These are phyloP conservation scores for Striga asiatica DNA, from an alignment of 257 asterid genomes.

Conservation along the genomic window DNA sequence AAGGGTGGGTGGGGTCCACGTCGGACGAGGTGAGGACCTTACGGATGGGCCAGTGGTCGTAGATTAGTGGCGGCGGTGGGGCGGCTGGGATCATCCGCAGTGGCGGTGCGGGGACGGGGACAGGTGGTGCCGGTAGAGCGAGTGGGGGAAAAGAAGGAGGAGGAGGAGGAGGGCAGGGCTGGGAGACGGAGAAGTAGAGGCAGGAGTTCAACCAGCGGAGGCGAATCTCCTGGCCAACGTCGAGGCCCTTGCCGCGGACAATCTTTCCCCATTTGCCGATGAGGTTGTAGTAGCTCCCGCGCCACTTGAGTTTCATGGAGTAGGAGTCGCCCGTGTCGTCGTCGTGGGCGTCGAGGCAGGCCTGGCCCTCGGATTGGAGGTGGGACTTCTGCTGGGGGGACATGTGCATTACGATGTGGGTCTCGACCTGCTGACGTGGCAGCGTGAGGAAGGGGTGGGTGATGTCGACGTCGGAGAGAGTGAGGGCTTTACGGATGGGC, in stretches of 20 bases:
- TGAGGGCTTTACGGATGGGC: constrained; percentile 48
- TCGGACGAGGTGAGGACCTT: not conserved
- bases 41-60: too few relatives aligned
- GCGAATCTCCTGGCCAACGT: constrained; percentile 45
- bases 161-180: too few relatives aligned
- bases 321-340: constrained; percentile 40
- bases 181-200: constrained; percentile 39
- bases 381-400: constrained; percentile 34
- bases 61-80: too few relatives aligned
- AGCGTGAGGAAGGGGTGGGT: constrained; percentile 51
- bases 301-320: constrained; percentile 44
- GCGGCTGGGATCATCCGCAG: too few relatives aligned
- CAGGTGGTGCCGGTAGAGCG: too few relatives aligned
- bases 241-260: constrained; percentile 44
- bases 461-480: constrained; percentile 46
- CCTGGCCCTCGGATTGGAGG: constrained; percentile 37
- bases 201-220: constrained; percentile 40
- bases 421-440: constrained; percentile 47
- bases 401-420: constrained; percentile 33
- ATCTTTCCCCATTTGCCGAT: constrained; percentile 55
- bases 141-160: too few relatives aligned
- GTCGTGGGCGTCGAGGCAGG: constrained; percentile 38
- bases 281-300: constrained; percentile 45
- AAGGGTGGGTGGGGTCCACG: not conserved
- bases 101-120: not conserved